Percentiles rank a stretch among this genome's conserved stretches.
These are phyloP conservation scores for Kalmusia sp. DNA, from an alignment of 2,329 filamentous ascomycete genomes.

Conservation along the genomic window DNA sequence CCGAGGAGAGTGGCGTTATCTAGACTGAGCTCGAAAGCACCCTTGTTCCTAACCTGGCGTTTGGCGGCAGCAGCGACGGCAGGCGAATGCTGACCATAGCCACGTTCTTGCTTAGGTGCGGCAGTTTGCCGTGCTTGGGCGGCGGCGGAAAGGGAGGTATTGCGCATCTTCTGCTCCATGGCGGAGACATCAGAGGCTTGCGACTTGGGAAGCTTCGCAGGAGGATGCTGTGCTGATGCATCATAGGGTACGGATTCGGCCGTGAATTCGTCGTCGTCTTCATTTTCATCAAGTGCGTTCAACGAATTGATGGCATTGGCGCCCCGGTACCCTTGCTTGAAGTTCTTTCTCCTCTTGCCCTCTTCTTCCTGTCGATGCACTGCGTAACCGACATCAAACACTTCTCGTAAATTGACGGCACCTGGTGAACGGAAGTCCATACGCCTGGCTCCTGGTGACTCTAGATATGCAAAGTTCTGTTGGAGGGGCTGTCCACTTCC, in stretches of 20 bases:
- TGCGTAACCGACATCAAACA: constrained; percentile 98
- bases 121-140: constrained; percentile 64
- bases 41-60: constrained; percentile 79
- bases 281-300: constrained; percentile 69
- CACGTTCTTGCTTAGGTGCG: constrained; percentile 62
- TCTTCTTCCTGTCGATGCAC: constrained; percentile 97
- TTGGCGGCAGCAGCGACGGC: constrained; percentile 83
- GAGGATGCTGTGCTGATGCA: constrained; percentile 55
- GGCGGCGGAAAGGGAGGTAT: constrained; percentile 76
- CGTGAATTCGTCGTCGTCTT: constrained; percentile 71
- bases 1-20: constrained; percentile 90
- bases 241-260: constrained; percentile 66
- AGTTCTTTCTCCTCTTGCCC: constrained; percentile 86
- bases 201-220: constrained; percentile 72
- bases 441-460: constrained; percentile 70
- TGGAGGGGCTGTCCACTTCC: constrained; percentile 51
- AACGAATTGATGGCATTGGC: constrained; percentile 69
- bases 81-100: constrained; percentile 89
- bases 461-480: constrained; percentile 60
- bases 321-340: constrained; percentile 72
- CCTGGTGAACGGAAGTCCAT: constrained; percentile 96
- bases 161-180: constrained; percentile 86
- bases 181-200: constrained; percentile 69
- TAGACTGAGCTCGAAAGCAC: constrained; percentile 88
- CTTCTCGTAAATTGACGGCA: constrained; percentile 92